These are phyloP conservation scores for Aureobasidium vineae DNA, from an alignment of 2,329 filamentous ascomycete genomes.

Conservation along the genomic window DNA sequence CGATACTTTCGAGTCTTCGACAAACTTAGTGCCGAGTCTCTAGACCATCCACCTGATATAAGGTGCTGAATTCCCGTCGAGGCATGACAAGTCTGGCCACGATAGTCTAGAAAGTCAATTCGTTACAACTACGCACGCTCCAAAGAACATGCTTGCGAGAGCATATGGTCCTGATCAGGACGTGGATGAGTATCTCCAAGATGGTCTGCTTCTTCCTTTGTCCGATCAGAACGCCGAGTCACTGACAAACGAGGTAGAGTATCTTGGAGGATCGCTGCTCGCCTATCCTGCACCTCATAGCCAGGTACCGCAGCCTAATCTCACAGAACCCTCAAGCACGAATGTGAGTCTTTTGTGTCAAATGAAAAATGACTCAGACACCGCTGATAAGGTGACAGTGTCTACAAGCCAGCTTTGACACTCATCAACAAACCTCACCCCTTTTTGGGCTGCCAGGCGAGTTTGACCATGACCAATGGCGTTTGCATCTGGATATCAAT, in stretches of 20 bases:
- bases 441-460: background rate
- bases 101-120: background rate
- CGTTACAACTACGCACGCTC: slow-evolving; percentile 7
- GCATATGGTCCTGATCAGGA: background rate
- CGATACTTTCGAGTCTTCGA: background rate
- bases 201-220: background rate
- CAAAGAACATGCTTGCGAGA: slow-evolving; percentile 10
- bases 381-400: background rate
- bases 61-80: background rate
- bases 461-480: background rate
- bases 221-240: background rate
- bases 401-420: background rate
- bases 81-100: background rate
- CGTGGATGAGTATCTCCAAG: slow-evolving; percentile 5
- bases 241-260: slow-evolving; percentile 5
- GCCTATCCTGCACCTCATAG: background rate
- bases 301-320: background rate
- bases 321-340: background rate
- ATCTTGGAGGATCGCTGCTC: background rate
- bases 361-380: background rate
- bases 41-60: background rate
- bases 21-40: background rate
- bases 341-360: slow-evolving; percentile 4
- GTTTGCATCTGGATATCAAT: background rate
- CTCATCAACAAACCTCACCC: background rate